Evolutionary conservation across 2,329 filamentous ascomycete species (phyloP), one percentile per base, ranked within the genome.

Genomic region (Colletotrichum plurivorum): DNA sequence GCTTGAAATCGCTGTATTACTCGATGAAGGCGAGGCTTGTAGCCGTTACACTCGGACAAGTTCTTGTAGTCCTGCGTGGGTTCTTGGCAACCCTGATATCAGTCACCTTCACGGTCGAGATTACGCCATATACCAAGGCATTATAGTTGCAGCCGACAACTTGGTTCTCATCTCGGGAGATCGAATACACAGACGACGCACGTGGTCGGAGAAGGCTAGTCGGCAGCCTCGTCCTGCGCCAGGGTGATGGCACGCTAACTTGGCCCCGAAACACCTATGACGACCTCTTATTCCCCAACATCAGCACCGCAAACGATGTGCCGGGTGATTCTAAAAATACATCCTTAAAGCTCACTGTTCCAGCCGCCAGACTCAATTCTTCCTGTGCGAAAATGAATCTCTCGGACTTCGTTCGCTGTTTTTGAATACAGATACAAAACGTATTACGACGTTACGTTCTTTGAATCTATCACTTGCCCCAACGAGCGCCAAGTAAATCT

Each of bases 231-330:
- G 22, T 59, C 3, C 2, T 25, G 16, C 45, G 43, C 13, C 56
- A 59, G 13, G 56, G 56, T 10, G 56, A 59, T 13, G 45, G 10
- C 12, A 16, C 5, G 2, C 45, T 59, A 10, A 48, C 43, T 0
- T 59, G 48, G n/a, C 55, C 55, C 1, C 16, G 45, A 18, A 48
- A 58, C 43, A 58, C 45, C 2, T 59, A 39, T 13, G 45, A 59
- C 16, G 56, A 59, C 2, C 56, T 59, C 36, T n/a, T 59, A 3
- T 59, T 59, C 1, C 56, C 56, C 9, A 43, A 43, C 2, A 43
- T 43, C 12, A 43, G 12, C 12, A 43, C 41, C 5, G 16, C 41
- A 43, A 13, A 16, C 12, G 16, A 1, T 3, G 12, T 16, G 0
- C 3, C 18, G 1, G 2, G 12, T 0, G 0, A 16, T 0, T 59